A percentile compares a stretch with the other conserved stretches of the same genome.
These are phyloP conservation scores for Candida dajiaensis DNA, from an alignment of 805 yeast species.

Conservation along the genomic window DNA sequence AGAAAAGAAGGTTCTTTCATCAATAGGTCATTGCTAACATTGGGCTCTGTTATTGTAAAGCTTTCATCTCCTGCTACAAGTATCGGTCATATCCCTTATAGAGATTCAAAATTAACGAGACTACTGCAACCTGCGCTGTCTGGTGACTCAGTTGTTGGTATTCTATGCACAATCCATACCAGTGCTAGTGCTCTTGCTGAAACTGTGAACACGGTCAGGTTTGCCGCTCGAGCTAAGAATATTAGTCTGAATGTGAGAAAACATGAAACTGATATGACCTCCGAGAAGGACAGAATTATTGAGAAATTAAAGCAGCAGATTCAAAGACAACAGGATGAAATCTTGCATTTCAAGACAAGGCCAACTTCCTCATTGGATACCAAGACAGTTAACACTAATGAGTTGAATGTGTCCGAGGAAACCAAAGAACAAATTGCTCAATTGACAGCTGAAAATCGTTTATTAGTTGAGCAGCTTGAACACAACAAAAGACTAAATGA, in stretches of 20 bases:
- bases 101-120: constrained; percentile 90
- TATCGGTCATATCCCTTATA: constrained; percentile 74
- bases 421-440: constrained; percentile 32
- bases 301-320: constrained; percentile 52
- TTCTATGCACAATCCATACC: constrained; percentile 81
- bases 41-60: constrained; percentile 88
- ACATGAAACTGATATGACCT: constrained; percentile 32
- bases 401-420: constrained; percentile 7
- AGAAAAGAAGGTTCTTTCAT: constrained; percentile 92
- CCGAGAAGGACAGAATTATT: constrained; percentile 45
- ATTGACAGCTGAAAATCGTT: constrained; percentile 55
- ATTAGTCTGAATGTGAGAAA: constrained; percentile 63
- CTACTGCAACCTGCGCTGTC: constrained; percentile 87
- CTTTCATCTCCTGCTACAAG: constrained; percentile 34
- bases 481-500: constrained; percentile 64
- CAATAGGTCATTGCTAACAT: constrained; percentile 83
- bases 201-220: constrained; percentile 79
- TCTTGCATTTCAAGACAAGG: constrained; percentile 30
- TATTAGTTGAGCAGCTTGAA: constrained; percentile 61
- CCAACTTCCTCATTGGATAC: constrained; percentile 2
- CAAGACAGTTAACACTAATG: constrained; percentile 1
- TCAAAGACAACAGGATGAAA: constrained; percentile 54
- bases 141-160: constrained; percentile 78
- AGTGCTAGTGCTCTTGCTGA: constrained; percentile 60
- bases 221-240: constrained; percentile 91